A percentile compares a stretch with the other conserved stretches of the same genome.
These are phyloP conservation scores for Perkinsus olseni DNA, from an alignment of 169 alveolate genomes.

Conservation along the genomic window DNA sequence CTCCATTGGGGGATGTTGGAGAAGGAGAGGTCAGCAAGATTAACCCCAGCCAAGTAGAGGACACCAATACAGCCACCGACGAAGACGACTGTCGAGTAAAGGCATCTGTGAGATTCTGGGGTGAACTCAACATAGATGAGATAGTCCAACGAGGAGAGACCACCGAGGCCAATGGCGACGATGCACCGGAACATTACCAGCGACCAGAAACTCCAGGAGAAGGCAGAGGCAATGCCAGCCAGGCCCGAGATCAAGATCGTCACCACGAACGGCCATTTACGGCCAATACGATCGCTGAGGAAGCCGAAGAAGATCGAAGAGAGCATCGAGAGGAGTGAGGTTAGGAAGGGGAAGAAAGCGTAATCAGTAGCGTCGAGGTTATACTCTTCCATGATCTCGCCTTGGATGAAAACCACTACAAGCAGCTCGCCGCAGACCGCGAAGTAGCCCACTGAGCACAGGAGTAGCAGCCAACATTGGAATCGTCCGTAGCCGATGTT, in stretches of 20 bases:
- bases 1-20: background rate
- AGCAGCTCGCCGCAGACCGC: background rate
- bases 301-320: background rate
- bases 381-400: background rate
- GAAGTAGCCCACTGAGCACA: too few relatives aligned
- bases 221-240: background rate
- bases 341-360: background rate
- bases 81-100: background rate
- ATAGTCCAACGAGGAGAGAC: background rate
- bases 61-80: background rate
- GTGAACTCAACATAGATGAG: background rate
- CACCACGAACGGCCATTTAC: background rate
- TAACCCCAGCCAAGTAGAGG: background rate
- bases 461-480: too few relatives aligned
- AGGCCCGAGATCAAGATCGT: background rate
- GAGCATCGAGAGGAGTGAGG: background rate
- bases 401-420: background rate
- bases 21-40: background rate
- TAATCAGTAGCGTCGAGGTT: background rate
- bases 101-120: background rate
- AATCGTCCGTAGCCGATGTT: too few relatives aligned
- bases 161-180: background rate
- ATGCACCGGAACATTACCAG: background rate
- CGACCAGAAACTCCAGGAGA: background rate
- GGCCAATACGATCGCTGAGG: background rate